Evolutionary conservation across 441 rosid genomes (phyloP).

Genomic region (Arabidopsis lyrata): DNA sequence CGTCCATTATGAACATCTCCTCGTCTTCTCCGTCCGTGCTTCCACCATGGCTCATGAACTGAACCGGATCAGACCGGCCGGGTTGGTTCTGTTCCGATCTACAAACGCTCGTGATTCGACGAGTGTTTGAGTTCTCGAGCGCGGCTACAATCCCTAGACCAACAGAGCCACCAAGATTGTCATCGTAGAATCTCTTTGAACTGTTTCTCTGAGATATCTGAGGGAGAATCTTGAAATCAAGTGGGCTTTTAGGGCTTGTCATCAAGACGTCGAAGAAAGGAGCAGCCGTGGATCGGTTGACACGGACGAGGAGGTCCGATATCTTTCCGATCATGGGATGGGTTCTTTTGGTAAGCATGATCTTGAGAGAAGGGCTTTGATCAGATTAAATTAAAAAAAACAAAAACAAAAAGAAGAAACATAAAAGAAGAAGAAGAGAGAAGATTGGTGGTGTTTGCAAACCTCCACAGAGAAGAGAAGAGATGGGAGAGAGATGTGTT

Average conservation of each 20-base stretch:
- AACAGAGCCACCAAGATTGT: slow-evolving; percentile 43
- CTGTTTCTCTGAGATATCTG: slow-evolving; percentile 46
- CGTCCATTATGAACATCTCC: slow-evolving; percentile 49
- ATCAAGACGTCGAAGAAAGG: slow-evolving; percentile 45
- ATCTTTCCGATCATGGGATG: slow-evolving; percentile 50
- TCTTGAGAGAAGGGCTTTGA: slow-evolving; percentile 12
- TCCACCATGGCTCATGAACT: slow-evolving; percentile 35
- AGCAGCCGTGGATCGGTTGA: slow-evolving; percentile 41
- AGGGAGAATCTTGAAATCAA: slow-evolving; percentile 47
- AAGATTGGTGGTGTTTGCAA: slow-evolving; percentile 45
- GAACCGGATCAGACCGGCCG: slow-evolving; percentile 49
- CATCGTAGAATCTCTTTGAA: slow-evolving; percentile 43
- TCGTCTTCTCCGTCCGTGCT: slow-evolving; percentile 46
- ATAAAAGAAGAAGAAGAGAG: slow-evolving; percentile 14
- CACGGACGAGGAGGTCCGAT: slow-evolving; percentile 46
- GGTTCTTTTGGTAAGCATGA: slow-evolving; percentile 48
- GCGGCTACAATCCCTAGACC: slow-evolving; percentile 51
- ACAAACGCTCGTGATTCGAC: slow-evolving; percentile 34
- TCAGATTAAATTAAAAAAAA: slow-evolving; percentile 12
- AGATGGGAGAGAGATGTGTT: slow-evolving; percentile 44
- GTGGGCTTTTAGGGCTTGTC: slow-evolving; percentile 48
- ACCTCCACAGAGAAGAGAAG: slow-evolving; percentile 43
- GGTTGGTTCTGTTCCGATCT: slow-evolving; percentile 33
- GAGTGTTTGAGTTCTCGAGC: slow-evolving; percentile 43
- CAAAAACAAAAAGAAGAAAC: slow-evolving; percentile 1